phyloP scores from a whole-genome alignment of 331 rosid species.

The Rhamnella rubrinervis region DNA sequence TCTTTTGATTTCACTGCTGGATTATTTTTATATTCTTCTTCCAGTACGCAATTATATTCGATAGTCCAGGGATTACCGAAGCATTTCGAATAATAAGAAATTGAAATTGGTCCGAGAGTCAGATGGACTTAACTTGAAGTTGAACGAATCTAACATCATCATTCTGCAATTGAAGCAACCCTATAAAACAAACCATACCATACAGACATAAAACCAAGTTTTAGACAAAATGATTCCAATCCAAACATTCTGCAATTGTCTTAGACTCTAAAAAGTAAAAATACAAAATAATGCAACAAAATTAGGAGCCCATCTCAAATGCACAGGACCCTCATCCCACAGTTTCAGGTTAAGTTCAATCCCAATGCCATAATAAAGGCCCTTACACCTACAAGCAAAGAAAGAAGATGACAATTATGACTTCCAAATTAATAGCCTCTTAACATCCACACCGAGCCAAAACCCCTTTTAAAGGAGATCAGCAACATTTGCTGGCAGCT shows the following conservation, averaged over 20 bases:
- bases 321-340: constrained; percentile 25
- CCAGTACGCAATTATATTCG: too few species aligned
- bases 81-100: too few species aligned
- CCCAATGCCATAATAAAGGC: constrained; percentile 23
- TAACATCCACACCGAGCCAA: constrained; percentile 14
- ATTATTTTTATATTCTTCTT: too few species aligned
- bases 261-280: constrained; percentile 20
- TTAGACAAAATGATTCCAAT: constrained; percentile 12
- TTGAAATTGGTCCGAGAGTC: too few species aligned
- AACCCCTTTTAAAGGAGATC: constrained; percentile 57
- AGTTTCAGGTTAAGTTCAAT: constrained; percentile 15
- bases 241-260: constrained; percentile 25
- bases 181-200: neutral
- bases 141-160: too few species aligned
- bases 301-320: constrained; percentile 22
- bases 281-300: constrained; percentile 37
- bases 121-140: too few species aligned
- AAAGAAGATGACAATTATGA: constrained; percentile 18
- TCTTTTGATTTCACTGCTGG: too few species aligned
- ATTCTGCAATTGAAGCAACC: too few species aligned
- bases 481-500: constrained; percentile 72
- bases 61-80: too few species aligned
- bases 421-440: constrained; percentile 27
- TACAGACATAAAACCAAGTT: constrained; percentile 17
- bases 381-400: constrained; percentile 26